Base-by-base conservation (phyloP, 176 grass and related monocot genomes). In the Stipa capillata region DNA sequence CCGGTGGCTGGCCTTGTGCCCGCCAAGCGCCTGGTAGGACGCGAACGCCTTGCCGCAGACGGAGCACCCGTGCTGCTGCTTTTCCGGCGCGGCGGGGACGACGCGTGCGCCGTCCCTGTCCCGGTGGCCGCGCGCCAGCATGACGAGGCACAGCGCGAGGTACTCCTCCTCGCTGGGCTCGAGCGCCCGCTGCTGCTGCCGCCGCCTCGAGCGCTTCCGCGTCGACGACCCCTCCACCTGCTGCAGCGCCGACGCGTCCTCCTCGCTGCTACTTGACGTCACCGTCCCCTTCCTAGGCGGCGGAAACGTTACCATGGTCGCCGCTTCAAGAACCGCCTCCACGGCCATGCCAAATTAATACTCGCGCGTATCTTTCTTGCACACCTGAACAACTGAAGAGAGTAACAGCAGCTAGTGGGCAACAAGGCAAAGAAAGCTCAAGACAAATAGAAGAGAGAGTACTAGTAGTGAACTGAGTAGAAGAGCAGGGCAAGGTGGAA, bases 1-100 rank as follows among this genome's bases (percentile, higher is more conserved):
- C 13, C 92, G 89, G 82, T 94, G 92, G 84, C 92, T 94, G 0
- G 92, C n/a, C n/a, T n/a, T n/a, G n/a, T n/a, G n/a, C n/a, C n/a
- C n/a, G n/a, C n/a, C n/a, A n/a, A n/a, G n/a, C 28, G 92, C 92
- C 78, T 94, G 92, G 89, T 94, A 89, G 1, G 92, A 85, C 1
- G 79, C 15, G 83, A 94, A 94, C 9, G 45, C 66, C 89, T 91
- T 94, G 45, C 92, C 92, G 82, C 92, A 94, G 68, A 94, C 89
- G 14, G 92, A 89, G 86, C 92, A 94, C 18, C 88, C 73, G 88
- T 89, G 90, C 6, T 70, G n/a, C n/a, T n/a, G n/a, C n/a, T n/a
- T n/a, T n/a, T n/a, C 84, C 17, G 3, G 29, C 8, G 51, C 27
- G n/a, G n/a, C 14, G 8, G 25, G 28, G 20, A 0, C 23, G 37